These are phyloP conservation scores for Pseudopithomyces chartarum DNA, from an alignment of 2,329 filamentous ascomycete genomes.

Conservation along the genomic window DNA sequence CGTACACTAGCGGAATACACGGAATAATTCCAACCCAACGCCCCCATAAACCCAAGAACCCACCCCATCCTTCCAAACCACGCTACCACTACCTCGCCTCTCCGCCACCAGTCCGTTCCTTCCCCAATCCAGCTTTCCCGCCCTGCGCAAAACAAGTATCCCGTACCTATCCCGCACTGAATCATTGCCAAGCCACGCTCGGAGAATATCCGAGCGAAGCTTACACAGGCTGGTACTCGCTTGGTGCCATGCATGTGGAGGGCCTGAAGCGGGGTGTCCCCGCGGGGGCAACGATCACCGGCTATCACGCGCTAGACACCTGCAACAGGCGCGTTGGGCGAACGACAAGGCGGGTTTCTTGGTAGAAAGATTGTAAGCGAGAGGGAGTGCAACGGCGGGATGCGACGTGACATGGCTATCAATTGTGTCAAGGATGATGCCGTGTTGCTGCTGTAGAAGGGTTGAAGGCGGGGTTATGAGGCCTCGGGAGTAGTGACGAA, in stretches of 20 bases:
- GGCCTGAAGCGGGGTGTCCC: constrained; percentile 17
- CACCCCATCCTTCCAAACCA: neutral
- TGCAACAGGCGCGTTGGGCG: constrained; percentile 4
- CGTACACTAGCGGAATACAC: too few relatives aligned
- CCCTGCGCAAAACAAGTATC: constrained; percentile 5
- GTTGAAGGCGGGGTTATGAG: too few relatives aligned
- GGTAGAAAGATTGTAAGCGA: neutral
- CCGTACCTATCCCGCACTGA: constrained; percentile 6
- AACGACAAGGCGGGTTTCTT: constrained; percentile 7
- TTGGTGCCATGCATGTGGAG: neutral
- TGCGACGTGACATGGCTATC: constrained; percentile 22
- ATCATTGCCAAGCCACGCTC: constrained; percentile 10
- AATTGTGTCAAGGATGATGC: constrained; percentile 2
- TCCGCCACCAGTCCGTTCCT: neutral
- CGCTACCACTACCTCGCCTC: neutral
- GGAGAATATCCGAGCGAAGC: constrained; percentile 8
- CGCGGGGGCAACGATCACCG: constrained; percentile 20
- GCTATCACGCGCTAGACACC: constrained; percentile 4
- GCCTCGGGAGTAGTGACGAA: too few relatives aligned
- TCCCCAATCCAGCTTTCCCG: neutral
- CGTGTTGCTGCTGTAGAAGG: neutral
- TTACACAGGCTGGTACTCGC: neutral
- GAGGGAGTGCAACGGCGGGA: constrained; percentile 17
- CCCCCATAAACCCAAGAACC: too few relatives aligned
- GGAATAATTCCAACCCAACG: too few relatives aligned